Evolutionary conservation across 768 basidiomycete genomes (phyloP).

Genomic region (Paxillus ammoniavirescens): DNA sequence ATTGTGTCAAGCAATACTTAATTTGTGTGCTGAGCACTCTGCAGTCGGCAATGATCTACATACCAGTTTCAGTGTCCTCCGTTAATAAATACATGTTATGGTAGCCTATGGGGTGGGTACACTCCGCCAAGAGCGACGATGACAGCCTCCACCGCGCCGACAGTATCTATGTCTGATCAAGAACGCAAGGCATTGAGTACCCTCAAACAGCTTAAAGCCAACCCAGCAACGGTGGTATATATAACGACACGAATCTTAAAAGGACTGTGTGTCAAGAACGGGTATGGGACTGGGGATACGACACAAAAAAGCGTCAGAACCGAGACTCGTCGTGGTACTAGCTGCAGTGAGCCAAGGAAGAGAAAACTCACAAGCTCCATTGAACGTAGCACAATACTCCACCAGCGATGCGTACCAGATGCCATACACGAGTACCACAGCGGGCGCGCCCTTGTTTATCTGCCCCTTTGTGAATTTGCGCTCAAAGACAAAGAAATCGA

Average conservation of each 20-base stretch:
- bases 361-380: slow-evolving; percentile 57
- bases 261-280: slow-evolving; percentile 68
- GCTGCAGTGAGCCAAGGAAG: neutral
- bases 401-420: slow-evolving; percentile 61
- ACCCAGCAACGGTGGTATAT: slow-evolving; percentile 49
- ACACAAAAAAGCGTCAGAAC: slow-evolving; percentile 1
- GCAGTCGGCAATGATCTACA: neutral
- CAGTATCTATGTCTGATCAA: slow-evolving; percentile 4
- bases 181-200: slow-evolving; percentile 58
- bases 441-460: slow-evolving; percentile 15
- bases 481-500: slow-evolving; percentile 72
- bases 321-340: neutral
- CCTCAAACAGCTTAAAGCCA: slow-evolving; percentile 58
- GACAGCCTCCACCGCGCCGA: neutral
- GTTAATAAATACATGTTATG: no score
- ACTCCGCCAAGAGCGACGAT: neutral
- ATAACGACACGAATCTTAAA: slow-evolving; percentile 53
- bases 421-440: slow-evolving; percentile 22
- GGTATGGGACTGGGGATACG: slow-evolving; percentile 65
- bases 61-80: neutral
- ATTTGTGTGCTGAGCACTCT: no score
- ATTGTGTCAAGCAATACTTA: no score
- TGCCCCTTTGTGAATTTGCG: slow-evolving; percentile 42
- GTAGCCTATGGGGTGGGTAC: neutral
- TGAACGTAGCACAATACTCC: slow-evolving; percentile 63